Base-by-base conservation (phyloP, 1,139 yeast genomes). In the Yamadazyma taylorii region DNA sequence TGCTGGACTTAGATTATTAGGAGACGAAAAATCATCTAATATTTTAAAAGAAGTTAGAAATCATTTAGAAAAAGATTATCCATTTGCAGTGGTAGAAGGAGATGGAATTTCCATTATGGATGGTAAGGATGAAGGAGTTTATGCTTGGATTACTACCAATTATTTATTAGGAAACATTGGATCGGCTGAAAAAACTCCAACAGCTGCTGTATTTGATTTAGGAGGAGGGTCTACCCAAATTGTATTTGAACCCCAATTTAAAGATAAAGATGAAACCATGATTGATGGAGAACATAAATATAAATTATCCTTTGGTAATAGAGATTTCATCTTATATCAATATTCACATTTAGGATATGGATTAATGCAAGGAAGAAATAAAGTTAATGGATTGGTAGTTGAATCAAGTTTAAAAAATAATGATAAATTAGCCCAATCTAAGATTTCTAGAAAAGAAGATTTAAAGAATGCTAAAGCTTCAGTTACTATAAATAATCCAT, bases 151-250 rank as follows among this genome's bases (percentile, higher is more conserved):
- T 58, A 92, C 98, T 26, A 83, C 97, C 37, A 92, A 92, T 68
- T 92, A 82, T 60, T 69, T 92, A 47, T 75, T 92, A 50, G 97
- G 97, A 30, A 90, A 90, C 63, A 88, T 92, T 58, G 97, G 97
- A 19, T 67, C 81, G 19, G 63, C 78, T 15, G 83, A 78, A 34
- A 79, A 80, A 61, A 61, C 66, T 22, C 86, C 92, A 23, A 92
- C 98, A 10, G 96, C 96, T 35, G 98, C 97, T 7, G 95, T 92
- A 11, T 92, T 92, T 58, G 99, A 92, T 59, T 78, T 92, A 46
- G 99, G 99, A 51, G 99, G 99, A 50, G 98, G 97, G 6, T 89
- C 97, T 4, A 92, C 98, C 10, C 99, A 92, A 66, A 89, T 92
- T 65, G 98, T 92, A 5, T 92, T 92, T 61, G 97, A 92, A 69